A percentile compares a stretch with the other conserved stretches of the same genome.
phyloP scores from a whole-genome alignment of 805 yeast genomes.

The Lachancea meyersii region DNA sequence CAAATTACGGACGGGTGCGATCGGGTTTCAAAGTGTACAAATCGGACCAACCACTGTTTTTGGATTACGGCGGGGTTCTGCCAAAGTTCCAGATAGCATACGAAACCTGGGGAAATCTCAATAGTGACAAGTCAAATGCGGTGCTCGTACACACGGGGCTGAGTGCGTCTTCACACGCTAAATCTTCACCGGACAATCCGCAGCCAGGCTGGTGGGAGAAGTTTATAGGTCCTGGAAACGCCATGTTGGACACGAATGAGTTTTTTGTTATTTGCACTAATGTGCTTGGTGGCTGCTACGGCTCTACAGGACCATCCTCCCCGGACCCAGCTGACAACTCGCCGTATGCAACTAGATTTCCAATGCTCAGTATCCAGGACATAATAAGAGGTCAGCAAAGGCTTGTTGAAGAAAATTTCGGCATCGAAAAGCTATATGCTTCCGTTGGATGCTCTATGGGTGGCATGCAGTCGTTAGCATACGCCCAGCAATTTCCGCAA shows the following conservation, averaged over 20 bases:
- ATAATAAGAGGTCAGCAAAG: constrained; percentile 87
- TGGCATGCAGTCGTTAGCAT: constrained; percentile 96
- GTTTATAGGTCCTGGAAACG: constrained; percentile 76
- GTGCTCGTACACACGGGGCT: constrained; percentile 83
- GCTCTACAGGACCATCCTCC: constrained; percentile 89
- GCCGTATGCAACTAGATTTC: constrained; percentile 81
- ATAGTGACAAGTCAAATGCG: constrained; percentile 58
- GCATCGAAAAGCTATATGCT: constrained; percentile 61
- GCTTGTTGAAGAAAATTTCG: constrained; percentile 55
- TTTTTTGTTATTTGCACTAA: constrained; percentile 84
- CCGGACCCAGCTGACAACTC: constrained; percentile 60
- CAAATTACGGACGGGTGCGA: constrained; percentile 64
- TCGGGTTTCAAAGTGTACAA: constrained; percentile 60
- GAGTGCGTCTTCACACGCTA: constrained; percentile 91
- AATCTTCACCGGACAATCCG: constrained; percentile 62
- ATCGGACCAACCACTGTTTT: constrained; percentile 51
- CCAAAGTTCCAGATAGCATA: constrained; percentile 79
- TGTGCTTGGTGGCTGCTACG: constrained; percentile 91
- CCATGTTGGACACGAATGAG: constrained; percentile 70
- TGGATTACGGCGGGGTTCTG: constrained; percentile 77
- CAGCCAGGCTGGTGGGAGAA: constrained; percentile 94
- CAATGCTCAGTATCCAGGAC: constrained; percentile 77
- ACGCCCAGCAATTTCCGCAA: constrained; percentile 76
- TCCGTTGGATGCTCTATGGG: constrained; percentile 93
- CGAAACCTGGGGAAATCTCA: constrained; percentile 84